phyloP scores from a whole-genome alignment of 2,329 filamentous ascomycete genomes.

The Magnaporthiopsis poae region DNA sequence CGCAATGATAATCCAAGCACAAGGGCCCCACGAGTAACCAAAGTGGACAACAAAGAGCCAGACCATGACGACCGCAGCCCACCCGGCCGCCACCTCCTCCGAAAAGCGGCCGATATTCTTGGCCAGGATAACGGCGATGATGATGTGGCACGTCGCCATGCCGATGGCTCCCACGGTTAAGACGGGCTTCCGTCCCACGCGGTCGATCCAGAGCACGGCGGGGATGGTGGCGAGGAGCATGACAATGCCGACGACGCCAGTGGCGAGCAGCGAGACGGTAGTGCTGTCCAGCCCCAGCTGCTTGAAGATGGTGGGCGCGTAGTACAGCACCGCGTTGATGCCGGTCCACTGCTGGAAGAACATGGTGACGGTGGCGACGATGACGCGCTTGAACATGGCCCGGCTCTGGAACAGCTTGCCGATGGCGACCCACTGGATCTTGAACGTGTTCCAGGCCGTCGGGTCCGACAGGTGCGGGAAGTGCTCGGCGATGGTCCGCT shows the following conservation, averaged over 20 bases:
- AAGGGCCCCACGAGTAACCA: slow-evolving; percentile 63
- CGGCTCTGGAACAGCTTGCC: slow-evolving; percentile 53
- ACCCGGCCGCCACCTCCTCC: slow-evolving; percentile 51
- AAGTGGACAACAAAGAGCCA: slow-evolving; percentile 70
- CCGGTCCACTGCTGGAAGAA: slow-evolving; percentile 46
- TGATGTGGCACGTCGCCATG: slow-evolving; percentile 62
- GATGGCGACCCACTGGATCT: slow-evolving; percentile 60
- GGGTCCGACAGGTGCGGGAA: slow-evolving; percentile 56
- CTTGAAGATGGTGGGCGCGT: slow-evolving; percentile 60
- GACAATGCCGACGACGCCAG: slow-evolving; percentile 60
- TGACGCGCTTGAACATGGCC: slow-evolving; percentile 57
- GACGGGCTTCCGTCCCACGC: slow-evolving; percentile 52
- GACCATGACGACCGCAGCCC: slow-evolving; percentile 58
- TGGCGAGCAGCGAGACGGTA: slow-evolving; percentile 51
- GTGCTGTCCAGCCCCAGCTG: slow-evolving; percentile 49
- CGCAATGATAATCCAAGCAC: slow-evolving; percentile 63
- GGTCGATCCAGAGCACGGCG: slow-evolving; percentile 56
- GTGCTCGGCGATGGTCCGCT: slow-evolving; percentile 55
- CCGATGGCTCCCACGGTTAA: slow-evolving; percentile 56
- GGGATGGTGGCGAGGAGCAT: slow-evolving; percentile 61
- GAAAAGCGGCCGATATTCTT: slow-evolving; percentile 51
- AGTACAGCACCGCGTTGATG: slow-evolving; percentile 55
- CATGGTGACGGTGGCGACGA: slow-evolving; percentile 54
- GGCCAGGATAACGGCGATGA: slow-evolving; percentile 60
- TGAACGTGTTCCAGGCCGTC: slow-evolving; percentile 54